phyloP scores from a whole-genome alignment of 345 rosid species.

The Hibiscus syriacus region DNA sequence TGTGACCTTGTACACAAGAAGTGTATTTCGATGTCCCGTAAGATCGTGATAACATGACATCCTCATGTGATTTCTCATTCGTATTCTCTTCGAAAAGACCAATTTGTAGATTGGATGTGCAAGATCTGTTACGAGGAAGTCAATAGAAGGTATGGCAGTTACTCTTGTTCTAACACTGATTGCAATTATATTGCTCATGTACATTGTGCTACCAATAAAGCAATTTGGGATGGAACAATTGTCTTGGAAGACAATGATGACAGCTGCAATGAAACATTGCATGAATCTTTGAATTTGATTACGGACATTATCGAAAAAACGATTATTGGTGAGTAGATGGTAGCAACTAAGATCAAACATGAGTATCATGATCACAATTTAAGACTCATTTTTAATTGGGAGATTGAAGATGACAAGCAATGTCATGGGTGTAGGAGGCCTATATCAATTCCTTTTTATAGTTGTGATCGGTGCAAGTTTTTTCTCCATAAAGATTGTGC shows the following conservation, averaged over 20 bases:
- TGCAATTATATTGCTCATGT: slow-evolving; percentile 16
- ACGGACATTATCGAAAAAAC: background rate
- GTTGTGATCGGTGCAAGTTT: slow-evolving; percentile 11
- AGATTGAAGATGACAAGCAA: background rate
- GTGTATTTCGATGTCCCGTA: background rate
- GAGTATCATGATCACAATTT: slow-evolving; percentile 11
- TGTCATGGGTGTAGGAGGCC: slow-evolving; percentile 19
- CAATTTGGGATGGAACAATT: slow-evolving; percentile 15
- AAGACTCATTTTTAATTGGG: background rate
- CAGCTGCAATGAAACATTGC: background rate
- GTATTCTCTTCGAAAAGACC: background rate
- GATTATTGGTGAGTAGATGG: background rate
- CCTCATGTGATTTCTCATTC: background rate
- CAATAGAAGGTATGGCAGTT: slow-evolving; percentile 7
- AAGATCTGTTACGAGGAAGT: slow-evolving; percentile 8
- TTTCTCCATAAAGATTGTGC: slow-evolving; percentile 12
- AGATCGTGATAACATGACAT: slow-evolving; percentile 1
- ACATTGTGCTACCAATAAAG: slow-evolving; percentile 9
- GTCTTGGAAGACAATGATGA: background rate
- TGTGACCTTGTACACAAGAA: slow-evolving; percentile 4
- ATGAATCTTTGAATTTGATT: background rate
- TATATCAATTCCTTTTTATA: slow-evolving; percentile 11
- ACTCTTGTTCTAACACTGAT: background rate
- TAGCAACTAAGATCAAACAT: background rate
- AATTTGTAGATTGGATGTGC: background rate